Evolutionary conservation across 192 early-diverging fungal species (phyloP), one percentile per base, ranked within the genome.

Genomic region (Oehlia diaphana): DNA sequence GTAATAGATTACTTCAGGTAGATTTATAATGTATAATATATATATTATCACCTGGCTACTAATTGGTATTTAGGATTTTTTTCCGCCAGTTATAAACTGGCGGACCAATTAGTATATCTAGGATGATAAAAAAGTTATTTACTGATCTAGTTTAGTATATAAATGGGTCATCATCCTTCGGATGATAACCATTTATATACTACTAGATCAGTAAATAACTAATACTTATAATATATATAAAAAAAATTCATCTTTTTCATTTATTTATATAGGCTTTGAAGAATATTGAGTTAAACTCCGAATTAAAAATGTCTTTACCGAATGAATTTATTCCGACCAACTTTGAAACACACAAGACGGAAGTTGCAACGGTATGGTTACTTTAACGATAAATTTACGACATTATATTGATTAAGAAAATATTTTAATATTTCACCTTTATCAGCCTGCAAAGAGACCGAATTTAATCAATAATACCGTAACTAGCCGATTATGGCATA

Each of bases 241-340:
- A 42, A 42, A 42, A 42, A 42, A 6, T 42, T 26, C 7, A 42
- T 42, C 10, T 47, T 47, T 58, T 26, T 58, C 0, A 19, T 31
- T 31, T 31, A 5, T 21, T 21, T 19, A 6, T 58, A 53, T 70
- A 88, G 81, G 77, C 77, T 42, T 73, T 88, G 21, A 49, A 74
- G 6, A 31, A 81, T n/a, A 39, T 82, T 4, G 58, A 71, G 9
- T 58, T 65, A 28, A 72, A 83, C 76, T 39, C 77, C 1, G 83
- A 83, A 2, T 77, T 88, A 16, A 81, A 79, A 28, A 47, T 88
- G 21, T 63, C 80, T 44, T 26, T 31, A 19, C 85, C 86, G 9
- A 97, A 98, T 85, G 89, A 87, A 23, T 97, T 96, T 78, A 91
- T 98, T 62, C 96, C 96, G 13, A 89, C 90, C 47, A 87, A 94